A percentile compares a stretch with the other conserved stretches of the same genome.
Evolutionary conservation across 495 filamentous ascomycete species (phyloP).

Genomic region (Platismatia glauca): DNA sequence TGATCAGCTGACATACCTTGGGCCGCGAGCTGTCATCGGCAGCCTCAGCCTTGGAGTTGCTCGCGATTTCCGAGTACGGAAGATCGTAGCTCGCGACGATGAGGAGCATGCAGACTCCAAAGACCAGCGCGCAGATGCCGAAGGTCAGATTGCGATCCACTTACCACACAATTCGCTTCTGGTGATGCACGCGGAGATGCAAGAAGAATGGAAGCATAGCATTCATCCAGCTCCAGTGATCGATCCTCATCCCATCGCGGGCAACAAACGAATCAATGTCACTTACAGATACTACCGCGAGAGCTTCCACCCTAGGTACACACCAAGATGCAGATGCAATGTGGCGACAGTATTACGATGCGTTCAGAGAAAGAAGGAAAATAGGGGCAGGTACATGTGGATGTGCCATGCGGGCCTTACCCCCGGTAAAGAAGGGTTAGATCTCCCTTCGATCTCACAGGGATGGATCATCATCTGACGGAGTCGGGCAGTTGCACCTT

Average conservation of each 20-base stretch:
- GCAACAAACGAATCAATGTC: slow-evolving; percentile 76
- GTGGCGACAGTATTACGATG: slow-evolving; percentile 67
- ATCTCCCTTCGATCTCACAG: not conserved
- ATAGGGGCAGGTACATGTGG: slow-evolving; percentile 79
- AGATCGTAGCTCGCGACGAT: slow-evolving; percentile 53
- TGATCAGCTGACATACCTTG: slow-evolving; percentile 88
- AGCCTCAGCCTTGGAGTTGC: slow-evolving; percentile 83
- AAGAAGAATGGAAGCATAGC: slow-evolving; percentile 51
- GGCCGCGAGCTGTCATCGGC: slow-evolving; percentile 78
- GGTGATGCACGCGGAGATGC: slow-evolving; percentile 85
- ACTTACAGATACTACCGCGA: slow-evolving; percentile 84
- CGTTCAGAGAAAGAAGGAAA: slow-evolving; percentile 66
- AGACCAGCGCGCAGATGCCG: slow-evolving; percentile 42
- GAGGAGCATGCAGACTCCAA: slow-evolving; percentile 22
- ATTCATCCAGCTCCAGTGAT: slow-evolving; percentile 65
- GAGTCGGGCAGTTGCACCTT: slow-evolving; percentile 49
- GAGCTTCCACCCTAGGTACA: slow-evolving; percentile 59
- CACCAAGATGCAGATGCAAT: slow-evolving; percentile 53
- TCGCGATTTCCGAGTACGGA: slow-evolving; percentile 80
- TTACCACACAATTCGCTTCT: slow-evolving; percentile 89
- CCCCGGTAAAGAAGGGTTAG: slow-evolving; percentile 57
- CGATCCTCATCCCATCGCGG: slow-evolving; percentile 72
- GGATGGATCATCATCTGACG: slow-evolving; percentile 7
- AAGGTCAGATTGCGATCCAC: slow-evolving; percentile 84
- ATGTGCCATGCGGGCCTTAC: slow-evolving; percentile 75